Evolutionary conservation across 345 rosid genomes (phyloP), one percentile per base, ranked within the genome.

Genomic region (Camelina neglecta): DNA sequence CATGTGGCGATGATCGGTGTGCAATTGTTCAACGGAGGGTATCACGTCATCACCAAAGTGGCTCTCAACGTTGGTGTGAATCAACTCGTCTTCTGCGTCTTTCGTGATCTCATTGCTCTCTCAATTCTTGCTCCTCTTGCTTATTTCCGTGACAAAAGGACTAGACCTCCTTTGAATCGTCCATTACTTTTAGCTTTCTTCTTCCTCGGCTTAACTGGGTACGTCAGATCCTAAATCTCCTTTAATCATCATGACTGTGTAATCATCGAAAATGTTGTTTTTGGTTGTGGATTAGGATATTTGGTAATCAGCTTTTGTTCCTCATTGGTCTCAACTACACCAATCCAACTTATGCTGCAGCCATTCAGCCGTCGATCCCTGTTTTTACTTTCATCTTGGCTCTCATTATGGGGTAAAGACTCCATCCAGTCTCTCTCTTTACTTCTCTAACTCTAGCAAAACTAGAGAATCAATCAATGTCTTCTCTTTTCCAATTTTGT

Each of bases 341-440:
- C 54, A 95, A 88, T 88, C 99, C 99, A 26, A 90, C 98, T 59
- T 90, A 90, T 79, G 99, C 99, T 69, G 98, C 99, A 75, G 98
- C 97, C 12, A 91, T 84, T 78, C 99, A 95, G 66, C 99, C 99
- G 12, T 81, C 99, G 0, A 95, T 95, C 67, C 99, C 99, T 11
- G 98, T 95, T 68, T 91, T 95, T 79, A 95, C 99, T 56, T 95
- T 95, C 82, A 75, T 95, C 59, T 75, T 95, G 62, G 97, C 98
- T 69, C 90, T 90, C 47, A 69, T 87, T 69, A 89, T 93, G 96
- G 94, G 99, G 99, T 95, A 75, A 81, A 6, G 15, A 53, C 50
- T 48, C 15, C 2, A 16, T 53, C 7, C 0, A 9, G 8, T 55
- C 35, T 62, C 44, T 33, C 10, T 45, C 54, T 60, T 36, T 15